Evolutionary conservation across 805 yeast genomes (phyloP), one percentile per base, ranked within the genome.

Genomic region (Isabelozyma rhagii): DNA sequence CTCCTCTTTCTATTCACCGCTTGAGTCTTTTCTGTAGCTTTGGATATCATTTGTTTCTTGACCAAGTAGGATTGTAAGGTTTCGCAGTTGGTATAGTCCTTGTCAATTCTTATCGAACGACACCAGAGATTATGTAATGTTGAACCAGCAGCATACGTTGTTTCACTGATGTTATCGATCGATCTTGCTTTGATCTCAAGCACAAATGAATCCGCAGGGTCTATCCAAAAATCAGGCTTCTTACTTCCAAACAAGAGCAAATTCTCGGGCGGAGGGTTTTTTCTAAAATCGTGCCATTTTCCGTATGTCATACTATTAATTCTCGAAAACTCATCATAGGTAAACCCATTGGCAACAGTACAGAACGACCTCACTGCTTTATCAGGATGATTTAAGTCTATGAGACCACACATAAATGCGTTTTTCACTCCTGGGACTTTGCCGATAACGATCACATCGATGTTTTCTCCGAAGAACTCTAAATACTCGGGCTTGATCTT

Each of bases 401-500:
- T 68, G 10, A 92, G 62, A 0, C 94, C 97, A 66, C 96, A 87
- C 51, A 88, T 74, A 57, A 79, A 88, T 9, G 89, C 78, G 25
- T 84, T 78, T 44, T 93, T 93, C 18, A 79, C 76, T 0, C 89
- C 90, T 14, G 83, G 83, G 49, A 81, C 83, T 48, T 84, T 85
- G 0, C 97, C 99, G 50, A 92, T 83, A 0, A 93, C 80, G 3
- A 84, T 72, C 44, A 91, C 63, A 64, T 93, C 98, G 53, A 91
- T 71, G 58, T 88, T 87, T 54, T 91, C 96, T 8, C 97, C 97
- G 64, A 87, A 87, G 51, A 86, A 89, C 48, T 83, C 86, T 47
- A 91, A 71, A 61, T 91, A 92, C 56, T 92, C 97, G 0, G 98
- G 98, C 63, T 93, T 93, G 2, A 93, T 80, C 60, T 93, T 93